A percentile compares a stretch with the other conserved stretches of the same genome.
Conservation (phyloP, 2,329 filamentous ascomycete species). For the Sclerotiophoma versabilis region DNA sequence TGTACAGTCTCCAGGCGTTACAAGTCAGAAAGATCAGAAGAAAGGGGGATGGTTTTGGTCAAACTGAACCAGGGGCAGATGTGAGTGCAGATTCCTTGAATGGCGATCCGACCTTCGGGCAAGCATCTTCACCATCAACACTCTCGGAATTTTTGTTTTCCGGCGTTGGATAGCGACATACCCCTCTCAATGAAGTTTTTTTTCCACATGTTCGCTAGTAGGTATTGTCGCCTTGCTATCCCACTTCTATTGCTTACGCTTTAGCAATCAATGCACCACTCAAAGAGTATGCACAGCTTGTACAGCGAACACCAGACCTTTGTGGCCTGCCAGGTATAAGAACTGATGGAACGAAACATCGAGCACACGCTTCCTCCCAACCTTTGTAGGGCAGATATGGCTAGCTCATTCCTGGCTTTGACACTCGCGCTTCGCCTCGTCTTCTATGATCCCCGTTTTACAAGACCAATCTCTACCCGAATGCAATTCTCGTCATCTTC, state of each 20-base stretch:
- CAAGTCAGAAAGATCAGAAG: constrained; percentile 17
- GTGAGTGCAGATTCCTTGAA: background rate
- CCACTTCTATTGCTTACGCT: background rate
- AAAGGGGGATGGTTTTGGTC: constrained; percentile 47
- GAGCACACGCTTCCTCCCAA: no score
- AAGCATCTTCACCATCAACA: background rate
- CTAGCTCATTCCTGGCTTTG: no score
- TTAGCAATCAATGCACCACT: background rate
- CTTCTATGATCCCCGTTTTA: no score
- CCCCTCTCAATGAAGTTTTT: constrained; percentile 7
- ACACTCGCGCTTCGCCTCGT: no score
- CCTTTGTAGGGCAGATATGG: no score
- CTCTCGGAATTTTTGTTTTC: background rate
- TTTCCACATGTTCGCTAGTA: no score
- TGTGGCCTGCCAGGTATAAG: no score
- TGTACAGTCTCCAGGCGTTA: background rate
- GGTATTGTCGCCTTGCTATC: background rate
- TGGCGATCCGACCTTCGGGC: background rate
- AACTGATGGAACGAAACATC: no score
- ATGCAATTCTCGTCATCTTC: no score
- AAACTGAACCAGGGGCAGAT: background rate
- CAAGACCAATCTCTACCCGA: no score
- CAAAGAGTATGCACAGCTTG: no score
- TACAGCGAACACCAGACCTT: no score
- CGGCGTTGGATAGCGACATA: constrained; percentile 15